Conservation (phyloP, 495 filamentous ascomycete species). For the Rusavskia elegans region DNA sequence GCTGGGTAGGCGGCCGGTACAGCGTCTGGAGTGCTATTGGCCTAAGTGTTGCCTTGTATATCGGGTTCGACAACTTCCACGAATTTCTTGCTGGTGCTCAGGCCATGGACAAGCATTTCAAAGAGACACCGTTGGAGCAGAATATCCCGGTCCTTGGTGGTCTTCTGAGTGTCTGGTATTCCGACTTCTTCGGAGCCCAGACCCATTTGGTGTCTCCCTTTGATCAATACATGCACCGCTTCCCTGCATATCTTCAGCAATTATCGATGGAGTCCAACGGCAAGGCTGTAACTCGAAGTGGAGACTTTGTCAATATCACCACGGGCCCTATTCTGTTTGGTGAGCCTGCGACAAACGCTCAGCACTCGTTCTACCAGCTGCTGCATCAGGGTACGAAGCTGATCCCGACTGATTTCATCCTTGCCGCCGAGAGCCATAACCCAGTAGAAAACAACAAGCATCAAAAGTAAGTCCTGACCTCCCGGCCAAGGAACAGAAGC, state of each 20-base stretch:
- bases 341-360: conserved; percentile 95
- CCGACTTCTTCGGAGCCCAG: conserved; percentile 94
- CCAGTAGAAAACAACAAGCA: conserved; percentile 81
- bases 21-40: conserved; percentile 98
- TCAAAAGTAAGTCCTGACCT: conserved; percentile 46
- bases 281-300: conserved; percentile 85
- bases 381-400: conserved; percentile 98
- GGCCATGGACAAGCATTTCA: conserved; percentile 98
- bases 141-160: conserved; percentile 91
- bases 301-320: conserved; percentile 89
- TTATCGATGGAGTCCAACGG: conserved; percentile 99
- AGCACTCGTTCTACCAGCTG: conserved; percentile 99
- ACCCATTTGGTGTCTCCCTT: conserved; percentile 96
- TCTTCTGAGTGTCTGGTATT: conserved; percentile 94
- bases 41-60: conserved; percentile 81
- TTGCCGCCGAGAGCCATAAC: conserved; percentile 93
- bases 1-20: conserved; percentile 96
- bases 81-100: conserved; percentile 91
- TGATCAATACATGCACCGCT: conserved; percentile 97
- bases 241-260: conserved; percentile 97
- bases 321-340: conserved; percentile 91
- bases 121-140: conserved; percentile 70
- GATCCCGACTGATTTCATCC: conserved; percentile 94
- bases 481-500: background rate
- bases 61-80: conserved; percentile 94